Percentiles rank a stretch among this genome's conserved stretches.
These are phyloP conservation scores for Fomitopsis schrenkii DNA, from an alignment of 1,284 basidiomycete genomes.

Conservation along the genomic window DNA sequence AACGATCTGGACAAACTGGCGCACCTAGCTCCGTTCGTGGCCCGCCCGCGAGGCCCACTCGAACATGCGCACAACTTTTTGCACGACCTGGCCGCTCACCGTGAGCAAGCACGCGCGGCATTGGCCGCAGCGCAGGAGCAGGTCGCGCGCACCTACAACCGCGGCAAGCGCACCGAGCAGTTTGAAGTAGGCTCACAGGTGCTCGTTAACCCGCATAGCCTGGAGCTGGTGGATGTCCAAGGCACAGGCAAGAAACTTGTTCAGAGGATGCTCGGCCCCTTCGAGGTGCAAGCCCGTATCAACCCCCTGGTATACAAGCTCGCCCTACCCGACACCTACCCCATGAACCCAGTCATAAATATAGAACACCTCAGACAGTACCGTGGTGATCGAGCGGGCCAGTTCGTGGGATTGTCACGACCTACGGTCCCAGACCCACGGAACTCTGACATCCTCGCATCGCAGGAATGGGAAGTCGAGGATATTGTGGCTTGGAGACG, in stretches of 20 bases:
- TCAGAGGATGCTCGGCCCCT: constrained; percentile 29
- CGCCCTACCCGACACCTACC: constrained; percentile 22
- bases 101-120: not conserved
- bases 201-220: constrained; percentile 27
- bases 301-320: constrained; percentile 25
- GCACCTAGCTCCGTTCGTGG: not conserved
- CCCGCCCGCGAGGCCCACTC: not conserved
- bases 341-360: constrained; percentile 27
- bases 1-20: not conserved
- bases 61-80: not conserved
- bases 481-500: not conserved
- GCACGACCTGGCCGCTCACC: not conserved
- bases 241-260: constrained; percentile 29
- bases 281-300: constrained; percentile 26
- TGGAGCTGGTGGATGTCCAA: constrained; percentile 21
- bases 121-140: not conserved
- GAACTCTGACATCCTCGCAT: not conserved
- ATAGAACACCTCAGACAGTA: constrained; percentile 24
- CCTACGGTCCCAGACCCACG: not conserved
- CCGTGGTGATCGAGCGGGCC: not conserved
- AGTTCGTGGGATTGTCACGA: not conserved
- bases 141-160: constrained; percentile 14
- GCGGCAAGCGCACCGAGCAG: constrained; percentile 3
- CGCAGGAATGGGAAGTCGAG: no score
- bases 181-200: constrained; percentile 25